A percentile compares a stretch with the other conserved stretches of the same genome.
Evolutionary conservation across 495 filamentous ascomycete genomes (phyloP).

Genomic region (Penicillium canariense): DNA sequence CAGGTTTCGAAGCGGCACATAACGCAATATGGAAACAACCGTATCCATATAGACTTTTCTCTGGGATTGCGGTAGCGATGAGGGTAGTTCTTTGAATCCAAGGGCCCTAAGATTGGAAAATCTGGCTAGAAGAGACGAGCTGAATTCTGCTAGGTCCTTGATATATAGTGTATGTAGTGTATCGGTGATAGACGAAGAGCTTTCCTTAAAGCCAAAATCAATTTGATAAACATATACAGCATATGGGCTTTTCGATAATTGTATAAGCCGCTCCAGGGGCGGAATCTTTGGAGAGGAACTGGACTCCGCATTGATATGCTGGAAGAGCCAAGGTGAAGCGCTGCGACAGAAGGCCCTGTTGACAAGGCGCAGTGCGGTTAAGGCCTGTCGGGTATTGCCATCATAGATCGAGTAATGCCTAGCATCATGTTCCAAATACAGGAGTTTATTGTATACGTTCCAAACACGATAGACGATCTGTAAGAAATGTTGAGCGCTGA

Average conservation of each 20-base stretch:
- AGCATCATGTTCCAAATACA: neutral
- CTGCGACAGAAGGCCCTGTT: neutral
- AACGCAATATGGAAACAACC: neutral
- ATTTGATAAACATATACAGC: neutral
- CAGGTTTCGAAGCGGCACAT: neutral
- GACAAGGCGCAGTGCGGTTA: neutral
- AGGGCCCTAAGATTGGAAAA: neutral
- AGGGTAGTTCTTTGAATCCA: neutral
- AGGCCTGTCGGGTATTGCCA: neutral
- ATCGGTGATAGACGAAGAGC: too few species aligned
- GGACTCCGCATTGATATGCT: neutral
- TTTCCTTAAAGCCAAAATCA: neutral
- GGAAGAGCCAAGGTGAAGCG: conserved; percentile 2
- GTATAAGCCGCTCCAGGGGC: neutral
- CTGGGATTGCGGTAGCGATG: neutral
- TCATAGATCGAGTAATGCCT: neutral
- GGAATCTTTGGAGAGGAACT: neutral
- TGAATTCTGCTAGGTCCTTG: neutral
- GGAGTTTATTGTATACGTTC: neutral
- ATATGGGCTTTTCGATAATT: neutral
- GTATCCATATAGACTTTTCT: neutral
- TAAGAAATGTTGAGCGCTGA: neutral
- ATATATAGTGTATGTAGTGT: too few species aligned
- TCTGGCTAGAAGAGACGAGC: neutral
- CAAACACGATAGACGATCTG: neutral